A percentile compares a stretch with the other conserved stretches of the same genome.
phyloP scores from a whole-genome alignment of 768 basidiomycete genomes.

The Mycena indigotica region DNA sequence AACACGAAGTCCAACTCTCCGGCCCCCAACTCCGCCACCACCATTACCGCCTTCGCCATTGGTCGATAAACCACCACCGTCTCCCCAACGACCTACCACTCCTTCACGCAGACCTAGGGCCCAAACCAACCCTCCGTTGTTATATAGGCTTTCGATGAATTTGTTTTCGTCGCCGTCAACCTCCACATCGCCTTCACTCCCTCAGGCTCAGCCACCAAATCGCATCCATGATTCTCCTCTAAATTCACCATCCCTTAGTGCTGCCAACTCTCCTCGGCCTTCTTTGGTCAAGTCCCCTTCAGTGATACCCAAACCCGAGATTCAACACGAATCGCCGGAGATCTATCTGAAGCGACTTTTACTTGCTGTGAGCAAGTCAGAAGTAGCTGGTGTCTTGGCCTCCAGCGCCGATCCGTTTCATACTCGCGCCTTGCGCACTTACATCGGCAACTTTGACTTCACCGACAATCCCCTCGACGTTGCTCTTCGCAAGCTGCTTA shows the following conservation, averaged over 20 bases:
- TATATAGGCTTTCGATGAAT: constrained; percentile 71
- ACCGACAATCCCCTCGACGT: constrained; percentile 83
- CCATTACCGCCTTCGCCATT: constrained; percentile 18
- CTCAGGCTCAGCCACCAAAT: constrained; percentile 17
- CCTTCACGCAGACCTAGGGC: constrained; percentile 38
- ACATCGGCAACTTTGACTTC: constrained; percentile 81
- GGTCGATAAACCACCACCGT: constrained; percentile 4
- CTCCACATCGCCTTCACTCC: constrained; percentile 36
- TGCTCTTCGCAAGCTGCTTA: constrained; percentile 83
- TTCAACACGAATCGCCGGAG: constrained; percentile 67
- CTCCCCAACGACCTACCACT: too few species aligned
- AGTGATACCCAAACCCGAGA: constrained; percentile 53
- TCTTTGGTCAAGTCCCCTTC: constrained; percentile 47
- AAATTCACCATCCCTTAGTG: constrained; percentile 21
- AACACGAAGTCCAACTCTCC: constrained; percentile 25
- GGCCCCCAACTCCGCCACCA: constrained; percentile 20
- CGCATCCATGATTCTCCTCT: constrained; percentile 16
- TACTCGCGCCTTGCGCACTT: constrained; percentile 63
- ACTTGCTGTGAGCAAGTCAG: constrained; percentile 68
- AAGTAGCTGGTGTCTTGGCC: constrained; percentile 79
- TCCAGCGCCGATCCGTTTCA: constrained; percentile 79
- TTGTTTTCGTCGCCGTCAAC: constrained; percentile 50
- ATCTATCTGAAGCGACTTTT: constrained; percentile 68
- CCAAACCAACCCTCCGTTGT: constrained; percentile 67
- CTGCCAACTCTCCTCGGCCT: constrained; percentile 44